Evolutionary conservation across 495 filamentous ascomycete species (phyloP).

Genomic region (Pseudoneurospora amorphoporcata): DNA sequence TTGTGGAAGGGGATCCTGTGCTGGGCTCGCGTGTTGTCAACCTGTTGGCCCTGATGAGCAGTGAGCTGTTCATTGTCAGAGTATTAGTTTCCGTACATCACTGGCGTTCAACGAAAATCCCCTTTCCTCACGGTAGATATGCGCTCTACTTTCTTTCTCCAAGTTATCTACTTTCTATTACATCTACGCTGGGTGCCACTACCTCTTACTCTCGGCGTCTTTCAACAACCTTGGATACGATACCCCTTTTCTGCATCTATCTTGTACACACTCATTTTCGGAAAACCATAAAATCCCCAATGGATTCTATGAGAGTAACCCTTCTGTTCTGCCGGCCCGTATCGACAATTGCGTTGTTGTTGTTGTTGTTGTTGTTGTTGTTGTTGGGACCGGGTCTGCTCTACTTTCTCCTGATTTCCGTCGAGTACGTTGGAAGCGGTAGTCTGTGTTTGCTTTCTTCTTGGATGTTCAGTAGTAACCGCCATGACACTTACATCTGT

Average conservation of each 20-base stretch:
- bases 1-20: background rate
- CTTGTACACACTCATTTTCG: background rate
- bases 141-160: no score
- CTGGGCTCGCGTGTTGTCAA: background rate
- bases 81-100: background rate
- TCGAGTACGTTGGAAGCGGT: no score
- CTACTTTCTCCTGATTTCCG: no score
- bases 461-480: no score
- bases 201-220: no score
- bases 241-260: background rate
- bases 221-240: no score
- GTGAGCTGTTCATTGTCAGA: background rate
- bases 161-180: no score
- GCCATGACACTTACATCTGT: no score
- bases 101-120: background rate
- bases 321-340: background rate
- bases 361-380: no score
- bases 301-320: background rate
- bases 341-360: background rate
- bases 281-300: background rate
- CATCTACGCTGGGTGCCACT: no score
- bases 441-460: no score
- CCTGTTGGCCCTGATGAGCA: background rate
- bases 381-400: no score
- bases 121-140: background rate